Conservation (phyloP, 2,329 filamentous ascomycete genomes). For the Ophiosphaerella korrae region DNA sequence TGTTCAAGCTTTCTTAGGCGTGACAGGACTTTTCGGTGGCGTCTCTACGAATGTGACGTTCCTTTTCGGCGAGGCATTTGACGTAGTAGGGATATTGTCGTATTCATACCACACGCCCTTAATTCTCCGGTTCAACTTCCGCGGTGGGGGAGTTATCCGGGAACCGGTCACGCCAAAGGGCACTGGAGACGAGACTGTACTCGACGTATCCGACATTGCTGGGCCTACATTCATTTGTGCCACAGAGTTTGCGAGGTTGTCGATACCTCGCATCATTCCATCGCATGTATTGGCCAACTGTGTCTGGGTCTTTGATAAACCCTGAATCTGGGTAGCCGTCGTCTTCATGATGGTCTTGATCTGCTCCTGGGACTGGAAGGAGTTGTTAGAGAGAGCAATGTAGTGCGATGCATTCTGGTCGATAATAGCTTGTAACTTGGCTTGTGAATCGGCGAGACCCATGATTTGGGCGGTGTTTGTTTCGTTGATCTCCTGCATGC, state of each 20-base stretch:
- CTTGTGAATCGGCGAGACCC: constrained; percentile 36
- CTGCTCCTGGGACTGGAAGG: constrained; percentile 37
- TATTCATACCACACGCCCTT: constrained; percentile 48
- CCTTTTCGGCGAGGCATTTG: constrained; percentile 15
- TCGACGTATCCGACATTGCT: constrained; percentile 20
- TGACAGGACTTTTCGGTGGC: constrained; percentile 28
- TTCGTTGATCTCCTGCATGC: constrained; percentile 46
- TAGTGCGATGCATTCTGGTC: constrained; percentile 43
- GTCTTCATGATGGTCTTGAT: constrained; percentile 32
- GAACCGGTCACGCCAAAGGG: constrained; percentile 22
- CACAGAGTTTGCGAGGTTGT: constrained; percentile 24
- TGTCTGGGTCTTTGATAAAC: constrained; percentile 33
- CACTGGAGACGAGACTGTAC: constrained; percentile 10
- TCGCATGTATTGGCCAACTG: constrained; percentile 36
- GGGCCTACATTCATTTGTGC: constrained; percentile 17
- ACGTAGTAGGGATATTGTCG: constrained; percentile 19
- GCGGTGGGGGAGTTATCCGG: constrained; percentile 34
- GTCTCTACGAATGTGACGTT: constrained; percentile 25
- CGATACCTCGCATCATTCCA: constrained; percentile 37
- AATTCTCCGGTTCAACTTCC: constrained; percentile 41
- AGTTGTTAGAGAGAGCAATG: constrained; percentile 41
- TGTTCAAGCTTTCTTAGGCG: constrained; percentile 10
- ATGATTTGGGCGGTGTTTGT: constrained; percentile 43
- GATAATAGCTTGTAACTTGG: constrained; percentile 36
- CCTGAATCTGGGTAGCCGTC: constrained; percentile 35